Evolutionary conservation across 2,329 filamentous ascomycete genomes (phyloP), one percentile per base, ranked within the genome.

Genomic region (Pseudogymnoascus sp.): DNA sequence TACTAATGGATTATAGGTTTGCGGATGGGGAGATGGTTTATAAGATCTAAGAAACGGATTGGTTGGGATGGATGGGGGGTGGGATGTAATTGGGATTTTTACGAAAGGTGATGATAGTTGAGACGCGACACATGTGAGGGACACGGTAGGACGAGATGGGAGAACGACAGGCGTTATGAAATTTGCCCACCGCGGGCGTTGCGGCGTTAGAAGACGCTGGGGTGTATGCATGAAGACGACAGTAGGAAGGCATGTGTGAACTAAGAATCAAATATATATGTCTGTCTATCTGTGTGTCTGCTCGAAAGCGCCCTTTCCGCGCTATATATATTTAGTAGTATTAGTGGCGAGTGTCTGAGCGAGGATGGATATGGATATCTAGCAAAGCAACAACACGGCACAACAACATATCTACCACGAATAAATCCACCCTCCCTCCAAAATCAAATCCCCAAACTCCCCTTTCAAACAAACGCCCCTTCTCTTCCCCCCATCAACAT

Each of bases 21-120:
- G 79, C 81, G 10, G 81, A 82, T 70, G 87, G 87, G 43, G 83
- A 88, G 60, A 78, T 87, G 65, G 85, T 90, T 50, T 90, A 89
- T 75, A 88, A 88, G 76, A 84, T 91, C 63, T 90, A 79, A 76
- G 75, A 40, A 3, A 2, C 62, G 53, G 6, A 59, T n/a, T 3
- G 10, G 19, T 14, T 46, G 41, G 11, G 22, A 14, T 7, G 41
- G 41, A 41, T 22, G 40, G 41, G 62, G 11, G 35, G 28, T 35
- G 26, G 11, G n/a, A 60, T 26, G 22, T 63, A 33, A 26, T 53
- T 50, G 35, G 38, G 24, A 16, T 41, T 41, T 61, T 61, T 46
- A 46, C 41, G 41, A 26, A 43, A 43, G 41, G 22, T 46, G 22
- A 46, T 26, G 41, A 46, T 26, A 46, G 41, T 46, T 46, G 41